Evolutionary conservation across 2,329 filamentous ascomycete species (phyloP), one percentile per base, ranked within the genome.

Genomic region (Penicillium sp.): DNA sequence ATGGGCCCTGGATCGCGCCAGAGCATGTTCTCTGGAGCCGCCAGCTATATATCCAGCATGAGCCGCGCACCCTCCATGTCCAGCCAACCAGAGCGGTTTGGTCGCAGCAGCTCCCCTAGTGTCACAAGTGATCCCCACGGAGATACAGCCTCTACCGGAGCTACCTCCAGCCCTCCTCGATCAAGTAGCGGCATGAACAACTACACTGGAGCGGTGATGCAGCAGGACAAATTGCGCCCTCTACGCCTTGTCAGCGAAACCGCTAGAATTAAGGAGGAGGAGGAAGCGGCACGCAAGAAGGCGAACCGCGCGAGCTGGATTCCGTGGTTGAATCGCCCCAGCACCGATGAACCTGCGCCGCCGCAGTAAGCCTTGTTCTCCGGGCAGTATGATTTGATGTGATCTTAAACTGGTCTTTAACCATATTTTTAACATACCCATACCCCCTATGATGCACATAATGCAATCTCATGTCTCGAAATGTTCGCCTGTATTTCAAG

Each of bases 221-320:
- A 82, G 23, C 83, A 83, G 65, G 88, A 87, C 69, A 94, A 94
- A 75, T 87, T 96, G 58, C 84, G 93, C 36, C 93, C 93, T 7
- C 79, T 99, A 63, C 84, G 93, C 17, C 82, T 99, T 31, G 92
- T 97, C 64, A 77, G 75, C 52, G 78, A 77, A 55, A 69, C 74
- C 25, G 72, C 79, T 52, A 73, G 66, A 25, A 63, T 69, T 6
- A 73, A 76, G 33, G 76, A 78, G 31, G 76, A 77, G 41, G 78
- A 79, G 50, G 73, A 77, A 42, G 64, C 64, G 49, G 75, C 75
- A 35, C 73, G 75, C 55, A 79, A 77, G 69, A 78, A 75, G 62
- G 73, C 75, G 3, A 79, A 80, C 64, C 70, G 78, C 44, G 73
- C 70, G 59, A 79, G 78, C 70, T 79, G 78, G 77, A 77, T 79